phyloP scores from a whole-genome alignment of 345 rosid genomes.

The Hevea brasiliensis region DNA sequence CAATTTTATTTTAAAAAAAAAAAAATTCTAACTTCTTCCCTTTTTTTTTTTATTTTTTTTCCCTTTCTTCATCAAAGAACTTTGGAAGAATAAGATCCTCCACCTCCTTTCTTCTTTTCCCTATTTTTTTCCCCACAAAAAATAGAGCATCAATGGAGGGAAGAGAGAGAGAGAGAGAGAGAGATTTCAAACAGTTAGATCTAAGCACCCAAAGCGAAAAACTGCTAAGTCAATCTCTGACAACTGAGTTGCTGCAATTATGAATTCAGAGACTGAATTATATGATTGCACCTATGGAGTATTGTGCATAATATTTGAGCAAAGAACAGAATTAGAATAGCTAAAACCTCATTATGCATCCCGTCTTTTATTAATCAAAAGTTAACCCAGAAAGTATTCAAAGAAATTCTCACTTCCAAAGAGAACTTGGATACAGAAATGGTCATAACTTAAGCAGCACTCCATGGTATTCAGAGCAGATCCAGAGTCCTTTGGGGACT shows the following conservation, averaged over 20 bases:
- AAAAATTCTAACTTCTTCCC: too few species aligned
- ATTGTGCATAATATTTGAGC: too few species aligned
- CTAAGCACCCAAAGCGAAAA: background rate
- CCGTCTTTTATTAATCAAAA: background rate
- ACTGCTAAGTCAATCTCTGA: background rate
- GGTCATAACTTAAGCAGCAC: background rate
- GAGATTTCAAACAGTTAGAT: background rate
- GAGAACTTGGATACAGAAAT: background rate
- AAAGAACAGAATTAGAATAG: too few species aligned
- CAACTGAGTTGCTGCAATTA: background rate
- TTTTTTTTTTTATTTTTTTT: too few species aligned
- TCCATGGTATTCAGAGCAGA: background rate
- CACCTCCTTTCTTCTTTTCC: too few species aligned
- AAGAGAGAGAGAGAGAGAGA: background rate
- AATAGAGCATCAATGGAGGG: background rate
- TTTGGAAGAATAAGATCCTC: background rate
- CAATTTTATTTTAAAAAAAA: too few species aligned
- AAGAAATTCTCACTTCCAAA: background rate
- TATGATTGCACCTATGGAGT: background rate
- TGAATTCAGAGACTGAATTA: background rate
- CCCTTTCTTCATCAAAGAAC: too few species aligned
- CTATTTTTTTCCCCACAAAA: too few species aligned
- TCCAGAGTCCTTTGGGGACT: too few species aligned
- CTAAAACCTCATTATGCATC: background rate
- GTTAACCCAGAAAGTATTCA: background rate